Conservation (phyloP, 768 basidiomycete genomes). For the Lactarius evosmus region DNA sequence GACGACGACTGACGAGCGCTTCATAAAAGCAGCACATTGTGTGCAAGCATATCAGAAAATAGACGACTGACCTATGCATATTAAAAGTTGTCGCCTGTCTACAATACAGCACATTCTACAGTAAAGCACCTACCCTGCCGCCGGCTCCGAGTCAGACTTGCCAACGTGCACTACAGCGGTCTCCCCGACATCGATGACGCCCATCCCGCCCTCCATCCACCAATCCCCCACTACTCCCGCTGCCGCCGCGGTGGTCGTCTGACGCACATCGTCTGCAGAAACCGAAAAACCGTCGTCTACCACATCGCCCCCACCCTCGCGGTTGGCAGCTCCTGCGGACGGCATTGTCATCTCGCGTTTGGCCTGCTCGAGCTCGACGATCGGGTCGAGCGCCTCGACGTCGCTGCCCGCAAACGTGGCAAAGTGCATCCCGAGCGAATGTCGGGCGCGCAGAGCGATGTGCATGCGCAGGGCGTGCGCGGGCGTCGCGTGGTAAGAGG, state of each 20-base stretch:
- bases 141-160: not conserved
- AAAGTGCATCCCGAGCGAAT: constrained; percentile 44
- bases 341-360: constrained; percentile 33
- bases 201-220: constrained; percentile 37
- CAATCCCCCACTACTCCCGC: constrained; percentile 29
- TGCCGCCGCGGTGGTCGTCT: not conserved
- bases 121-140: not conserved
- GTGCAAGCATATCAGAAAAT: too few relatives aligned
- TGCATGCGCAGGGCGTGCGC: constrained; percentile 41
- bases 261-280: not conserved
- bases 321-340: not conserved
- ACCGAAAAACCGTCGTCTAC: too few relatives aligned
- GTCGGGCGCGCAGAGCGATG: constrained; percentile 37
- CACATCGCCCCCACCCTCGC: too few relatives aligned
- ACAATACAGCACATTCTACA: too few relatives aligned
- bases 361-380: constrained; percentile 38
- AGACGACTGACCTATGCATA: too few relatives aligned
- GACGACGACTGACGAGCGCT: too few relatives aligned
- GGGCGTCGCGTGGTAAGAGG: constrained; percentile 41
- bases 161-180: constrained; percentile 35
- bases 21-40: too few relatives aligned
- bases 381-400: constrained; percentile 40
- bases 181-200: constrained; percentile 38
- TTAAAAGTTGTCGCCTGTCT: too few relatives aligned
- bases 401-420: constrained; percentile 44